Evolutionary conservation across 192 early-diverging fungal genomes (phyloP), one percentile per base, ranked within the genome.

Genomic region (Coemansia aciculifera): DNA sequence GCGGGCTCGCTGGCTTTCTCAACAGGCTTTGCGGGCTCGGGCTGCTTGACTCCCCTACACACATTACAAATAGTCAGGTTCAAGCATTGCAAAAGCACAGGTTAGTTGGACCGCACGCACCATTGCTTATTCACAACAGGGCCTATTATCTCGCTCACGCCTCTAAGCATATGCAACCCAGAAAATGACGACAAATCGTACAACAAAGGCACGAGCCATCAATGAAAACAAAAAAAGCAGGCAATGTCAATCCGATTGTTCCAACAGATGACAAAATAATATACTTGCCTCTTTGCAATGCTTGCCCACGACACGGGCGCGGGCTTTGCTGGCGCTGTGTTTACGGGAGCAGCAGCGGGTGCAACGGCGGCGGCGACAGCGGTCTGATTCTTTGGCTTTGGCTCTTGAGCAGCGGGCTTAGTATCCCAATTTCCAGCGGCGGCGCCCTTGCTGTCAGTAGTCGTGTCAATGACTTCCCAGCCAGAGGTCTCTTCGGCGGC

Each of bases 291-390:
- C 64, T 80, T 79, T 48, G 82, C 82, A 54, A 84, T 80, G 68
- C 67, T 84, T 68, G 82, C 82, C 82, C 82, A 84, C 31, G 82
- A 84, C 78, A 84, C 72, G 19, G 79, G 73, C 27, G 78, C 77
- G 12, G 78, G 63, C 73, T 84, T 83, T 27, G 81, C 43, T n/a
- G 73, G 59, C 11, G 75, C 68, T 38, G 68, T 71, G 36, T 73
- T 69, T 60, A 79, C 57, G 13, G 69, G 27, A 8, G 76, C 36
- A 31, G 69, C 38, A 17, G 59, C 59, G 13, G 78, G 17, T 3
- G 68, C 32, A 5, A 63, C 31, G 19, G 51, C 67, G 6, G 66
- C 19, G 27, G 24, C 34, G 3, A 66, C 67, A 12, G 66, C 21
- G 21, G 27, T 42, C 42, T 63, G 43, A 5, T 54, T 56, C 56